Base-by-base conservation (phyloP, 2,329 filamentous ascomycete species). In the Aspergillus niger region DNA sequence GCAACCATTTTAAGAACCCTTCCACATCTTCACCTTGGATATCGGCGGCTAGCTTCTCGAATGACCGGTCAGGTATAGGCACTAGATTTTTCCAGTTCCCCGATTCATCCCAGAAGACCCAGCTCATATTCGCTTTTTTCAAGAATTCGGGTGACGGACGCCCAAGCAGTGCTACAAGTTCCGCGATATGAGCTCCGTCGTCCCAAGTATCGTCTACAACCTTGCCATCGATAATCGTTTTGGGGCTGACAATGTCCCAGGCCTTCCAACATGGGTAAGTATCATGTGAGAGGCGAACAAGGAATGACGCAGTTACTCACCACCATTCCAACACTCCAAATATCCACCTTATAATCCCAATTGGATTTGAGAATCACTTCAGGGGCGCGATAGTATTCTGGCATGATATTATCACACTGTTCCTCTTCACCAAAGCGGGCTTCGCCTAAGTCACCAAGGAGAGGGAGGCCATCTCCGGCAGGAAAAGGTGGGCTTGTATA, bases 241-340 rank as follows among this genome's bases (percentile, higher is more conserved):
- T 48, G 38, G 30, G 26, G 36, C 32, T 51, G 32, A 41, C 58
- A 49, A 52, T 54, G 8, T 50, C 54, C 52, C 58, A 55, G n/a
- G 49, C 55, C 44, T 60, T 57, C 6, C 41, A 52, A 55, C 0
- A 20, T 22, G 20, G 41, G 32, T 28, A 28, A 43, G 28, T 7
- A 43, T 56, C 28, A 22, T 26, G 10, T 1, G 39, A 28, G 13
- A 55, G 26, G 7, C 24, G 24, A 11, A 28, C 11, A 15, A 28
- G 17, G 22, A 20, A 8, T 30, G 2, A 4, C 8, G 2, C 11
- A 32, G 22, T 13, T 15, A 47, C 74, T 70, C 65, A 81, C 79
- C 77, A 82, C 74, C 55, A 75, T 76, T 0, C 76, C 80, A 2
- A 73, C 68, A 53, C 78, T 80, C 80, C 80, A 83, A 36, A 83